Evolutionary conservation across 2,329 filamentous ascomycete genomes (phyloP), one percentile per base, ranked within the genome.

Genomic region (Penicillium sp.): DNA sequence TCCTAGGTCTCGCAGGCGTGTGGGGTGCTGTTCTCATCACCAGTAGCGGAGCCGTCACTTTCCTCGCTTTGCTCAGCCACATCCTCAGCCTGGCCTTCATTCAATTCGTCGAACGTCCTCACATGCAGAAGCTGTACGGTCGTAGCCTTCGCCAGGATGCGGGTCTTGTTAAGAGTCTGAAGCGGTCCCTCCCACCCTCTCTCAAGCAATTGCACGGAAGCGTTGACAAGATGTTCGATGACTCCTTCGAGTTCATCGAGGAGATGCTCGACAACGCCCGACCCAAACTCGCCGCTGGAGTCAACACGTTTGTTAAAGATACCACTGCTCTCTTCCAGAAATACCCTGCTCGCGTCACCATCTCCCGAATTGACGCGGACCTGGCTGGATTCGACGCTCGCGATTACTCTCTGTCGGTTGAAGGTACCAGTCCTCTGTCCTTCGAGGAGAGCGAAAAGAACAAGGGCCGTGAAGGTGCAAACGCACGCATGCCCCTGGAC

Each of bases 101-200:
- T 52, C 90, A 96, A 56, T 89, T 93, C 62, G 89, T 99, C 10
- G 94, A 99, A 75, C 88, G 92, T 57, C 94, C 93, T 14, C 94
- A 99, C 73, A 97, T 99, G 92, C 90, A 96, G 73, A 97, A 96
- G 80, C 84, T 97, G 17, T 99, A 99, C 68, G 93, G 94, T 40
- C 82, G 87, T 65, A 88, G 86, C 64, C 79, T 99, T 43, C 88
- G 94, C 56, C 80, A 88, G 61, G 91, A 96, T 72, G 94, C 94
- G 11, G 94, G 94, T 47, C 81, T 99, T 37, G 93, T 92, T 56
- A 95, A 92, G 76, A 97, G 90, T 67, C 83, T 99, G 71, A 90
- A 91, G 73, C 86, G 89, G 60, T 91, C 91, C 11, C 78, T 99
- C 25, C 94, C 94, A 3, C 85, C 87, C 2, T 89, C 91, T 2